Conservation (phyloP, 495 filamentous ascomycete genomes). For the Physcia stellaris region DNA sequence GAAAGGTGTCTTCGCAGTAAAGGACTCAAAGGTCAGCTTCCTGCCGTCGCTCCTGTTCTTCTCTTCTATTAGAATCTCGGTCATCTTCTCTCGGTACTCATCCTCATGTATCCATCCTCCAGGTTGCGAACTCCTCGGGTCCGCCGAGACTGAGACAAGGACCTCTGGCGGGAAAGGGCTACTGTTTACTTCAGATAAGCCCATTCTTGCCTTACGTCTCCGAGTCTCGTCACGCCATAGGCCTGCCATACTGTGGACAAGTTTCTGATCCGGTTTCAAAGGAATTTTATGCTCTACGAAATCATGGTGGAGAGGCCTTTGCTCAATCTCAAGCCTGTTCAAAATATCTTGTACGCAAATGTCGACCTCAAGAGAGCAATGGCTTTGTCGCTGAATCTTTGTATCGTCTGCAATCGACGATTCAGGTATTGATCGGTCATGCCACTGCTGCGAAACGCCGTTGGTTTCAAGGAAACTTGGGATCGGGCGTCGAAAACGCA, state of each 20-base stretch:
- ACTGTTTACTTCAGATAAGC: conserved; percentile 43
- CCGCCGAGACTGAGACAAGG: conserved; percentile 73
- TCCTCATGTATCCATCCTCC: conserved; percentile 86
- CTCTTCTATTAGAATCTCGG: conserved; percentile 49
- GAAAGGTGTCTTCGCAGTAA: conserved; percentile 37
- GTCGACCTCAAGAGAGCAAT: conserved; percentile 82
- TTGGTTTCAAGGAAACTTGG: conserved; percentile 49
- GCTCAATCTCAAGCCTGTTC: conserved; percentile 60
- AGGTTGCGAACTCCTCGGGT: conserved; percentile 50
- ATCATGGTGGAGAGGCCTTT: conserved; percentile 71
- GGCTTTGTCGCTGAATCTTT: conserved; percentile 59
- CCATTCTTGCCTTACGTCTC: conserved; percentile 58
- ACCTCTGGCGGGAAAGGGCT: conserved; percentile 70
- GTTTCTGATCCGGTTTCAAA: conserved; percentile 51
- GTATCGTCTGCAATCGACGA: conserved; percentile 43
- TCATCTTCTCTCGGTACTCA: conserved; percentile 55
- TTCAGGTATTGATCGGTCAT: conserved; percentile 51
- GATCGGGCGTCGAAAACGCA: conserved; percentile 61
- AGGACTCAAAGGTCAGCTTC: conserved; percentile 46
- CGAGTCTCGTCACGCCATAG: conserved; percentile 85
- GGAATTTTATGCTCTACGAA: conserved; percentile 66
- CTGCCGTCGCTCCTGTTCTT: conserved; percentile 30
- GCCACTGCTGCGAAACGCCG: conserved; percentile 56
- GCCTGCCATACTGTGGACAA: conserved; percentile 87
- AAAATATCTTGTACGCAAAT: conserved; percentile 78